phyloP scores from a whole-genome alignment of 495 filamentous ascomycete genomes.

The Halenospora varia region DNA sequence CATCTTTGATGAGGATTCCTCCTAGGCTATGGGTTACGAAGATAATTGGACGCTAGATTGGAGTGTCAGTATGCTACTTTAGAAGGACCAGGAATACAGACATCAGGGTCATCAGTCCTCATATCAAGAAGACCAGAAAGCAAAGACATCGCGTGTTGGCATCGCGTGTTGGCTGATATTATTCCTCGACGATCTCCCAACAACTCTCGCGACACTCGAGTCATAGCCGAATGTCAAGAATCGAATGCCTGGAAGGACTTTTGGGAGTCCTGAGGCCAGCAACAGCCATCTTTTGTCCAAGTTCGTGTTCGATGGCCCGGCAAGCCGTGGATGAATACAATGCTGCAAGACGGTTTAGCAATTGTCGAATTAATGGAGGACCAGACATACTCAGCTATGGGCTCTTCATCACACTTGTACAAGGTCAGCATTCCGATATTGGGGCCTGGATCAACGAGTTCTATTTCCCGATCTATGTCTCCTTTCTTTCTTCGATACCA shows the following conservation, averaged over 20 bases:
- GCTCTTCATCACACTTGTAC: not conserved
- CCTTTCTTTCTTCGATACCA: too few relatives aligned
- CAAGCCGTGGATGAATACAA: not conserved
- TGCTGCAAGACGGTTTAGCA: not conserved
- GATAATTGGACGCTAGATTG: conserved; percentile 6
- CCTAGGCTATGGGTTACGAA: not conserved
- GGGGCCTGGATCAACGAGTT: not conserved
- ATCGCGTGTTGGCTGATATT: not conserved
- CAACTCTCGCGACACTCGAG: not conserved
- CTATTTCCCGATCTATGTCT: not conserved
- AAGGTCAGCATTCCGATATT: not conserved
- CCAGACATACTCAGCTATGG: not conserved
- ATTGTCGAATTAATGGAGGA: too few relatives aligned
- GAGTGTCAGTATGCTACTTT: too few relatives aligned
- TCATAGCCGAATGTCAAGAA: not conserved
- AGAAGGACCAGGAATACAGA: not conserved
- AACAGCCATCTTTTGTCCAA: conserved; percentile 1
- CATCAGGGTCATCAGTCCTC: not conserved
- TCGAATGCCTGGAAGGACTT: not conserved
- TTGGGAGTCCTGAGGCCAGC: not conserved
- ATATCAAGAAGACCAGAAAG: not conserved
- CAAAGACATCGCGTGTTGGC: not conserved
- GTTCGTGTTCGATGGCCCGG: not conserved
- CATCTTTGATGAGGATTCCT: not conserved
- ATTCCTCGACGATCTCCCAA: not conserved